A percentile compares a stretch with the other conserved stretches of the same genome.
Conservation (phyloP, 2,329 filamentous ascomycete genomes). For the Apiospora koreana region DNA sequence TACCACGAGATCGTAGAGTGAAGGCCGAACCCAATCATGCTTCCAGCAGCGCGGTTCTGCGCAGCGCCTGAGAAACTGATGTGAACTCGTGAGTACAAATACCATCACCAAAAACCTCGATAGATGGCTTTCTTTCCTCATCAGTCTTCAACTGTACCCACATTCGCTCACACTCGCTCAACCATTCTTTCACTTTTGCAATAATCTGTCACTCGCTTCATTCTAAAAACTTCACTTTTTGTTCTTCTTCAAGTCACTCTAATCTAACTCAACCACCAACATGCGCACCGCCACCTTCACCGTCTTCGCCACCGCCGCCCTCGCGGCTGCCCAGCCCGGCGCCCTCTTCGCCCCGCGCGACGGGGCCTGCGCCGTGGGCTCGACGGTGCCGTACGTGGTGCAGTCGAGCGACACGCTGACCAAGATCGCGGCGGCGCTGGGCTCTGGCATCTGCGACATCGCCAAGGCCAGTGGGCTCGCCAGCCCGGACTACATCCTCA, state of each 20-base stretch:
- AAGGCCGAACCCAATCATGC: background rate
- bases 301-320: background rate
- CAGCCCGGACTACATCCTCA: background rate
- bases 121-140: background rate
- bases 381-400: background rate
- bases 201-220: background rate
- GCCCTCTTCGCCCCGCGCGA: background rate
- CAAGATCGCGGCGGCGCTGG: background rate
- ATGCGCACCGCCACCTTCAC: background rate
- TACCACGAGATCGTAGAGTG: too few relatives aligned
- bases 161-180: constrained; percentile 4
- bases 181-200: background rate
- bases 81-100: background rate
- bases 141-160: constrained; percentile 3
- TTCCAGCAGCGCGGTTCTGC: background rate
- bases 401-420: constrained; percentile 9
- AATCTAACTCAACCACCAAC: background rate
- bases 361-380: background rate
- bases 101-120: background rate
- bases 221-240: too few relatives aligned
- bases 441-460: constrained; percentile 10
- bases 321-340: background rate
- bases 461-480: constrained; percentile 4
- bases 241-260: background rate
- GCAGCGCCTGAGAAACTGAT: background rate